Base-by-base conservation (phyloP, 2,329 filamentous ascomycete genomes). In the Penicillium crustosum region DNA sequence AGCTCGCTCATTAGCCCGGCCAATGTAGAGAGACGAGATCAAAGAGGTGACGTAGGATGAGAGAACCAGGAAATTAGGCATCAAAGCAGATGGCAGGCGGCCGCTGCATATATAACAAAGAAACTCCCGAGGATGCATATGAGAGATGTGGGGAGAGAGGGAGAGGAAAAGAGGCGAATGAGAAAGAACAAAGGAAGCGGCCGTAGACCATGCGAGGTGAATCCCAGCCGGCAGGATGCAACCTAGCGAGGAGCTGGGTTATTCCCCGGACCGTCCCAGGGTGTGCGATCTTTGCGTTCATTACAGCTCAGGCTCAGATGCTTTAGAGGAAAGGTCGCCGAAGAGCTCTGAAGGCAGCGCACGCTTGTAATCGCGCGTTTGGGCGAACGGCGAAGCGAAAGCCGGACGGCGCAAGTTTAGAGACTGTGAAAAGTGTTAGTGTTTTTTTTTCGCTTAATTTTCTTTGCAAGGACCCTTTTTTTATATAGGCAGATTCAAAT, bases 301-400 rank as follows among this genome's bases (percentile, higher is more conserved):
- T 61, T 58, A 67, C 55, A 69, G 56, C 39, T 65, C 54, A 25
- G 45, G 60, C 25, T 60, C 57, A 27, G 63, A 44, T 12, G 62
- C 55, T 49, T 68, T 68, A 57, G 61, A 66, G 23, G 66, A 59
- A n/a, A 66, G 69, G 41, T 70, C 67, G 25, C 63, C 63, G 31
- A 73, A 61, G 61, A 70, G 64, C 53, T 74, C 70, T 53, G 72
- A 74, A 29, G 70, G 71, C 36, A 74, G 61, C 33, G 60, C 65
- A 50, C 73, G 68, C 50, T 70, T 73, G 59, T 74, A 73, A 60
- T 75, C 73, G 61, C 71, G 66, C 27, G 74, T 72, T 51, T 75
- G 74, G 36, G 75, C 70, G 57, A 77, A 75, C n/a, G 74, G 74
- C 4, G 75, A 77, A 27, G 72, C 66, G 38, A 71, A 73, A 29